Conservation (phyloP, 768 basidiomycete genomes). For the Lepiota venenata region DNA sequence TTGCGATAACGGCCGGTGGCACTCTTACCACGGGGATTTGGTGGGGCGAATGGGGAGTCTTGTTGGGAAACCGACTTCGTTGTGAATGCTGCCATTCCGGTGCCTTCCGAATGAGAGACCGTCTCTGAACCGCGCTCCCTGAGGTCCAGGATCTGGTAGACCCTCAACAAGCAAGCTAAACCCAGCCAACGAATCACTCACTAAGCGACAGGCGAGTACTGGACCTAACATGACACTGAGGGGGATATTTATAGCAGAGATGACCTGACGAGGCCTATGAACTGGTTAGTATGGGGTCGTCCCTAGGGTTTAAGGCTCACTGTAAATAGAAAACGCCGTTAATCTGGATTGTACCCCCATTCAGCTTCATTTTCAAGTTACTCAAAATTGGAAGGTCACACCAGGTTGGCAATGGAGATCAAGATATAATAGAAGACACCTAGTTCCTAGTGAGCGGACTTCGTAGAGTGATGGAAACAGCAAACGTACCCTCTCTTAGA, state of each 20-base stretch:
- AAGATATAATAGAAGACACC: constrained; percentile 84
- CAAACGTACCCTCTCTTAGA: constrained; percentile 63
- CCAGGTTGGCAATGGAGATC: constrained; percentile 83
- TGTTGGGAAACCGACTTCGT: constrained; percentile 59
- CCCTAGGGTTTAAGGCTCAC: constrained; percentile 32
- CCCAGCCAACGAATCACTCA: constrained; percentile 24
- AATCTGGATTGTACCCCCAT: constrained; percentile 33
- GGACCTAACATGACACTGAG: constrained; percentile 83
- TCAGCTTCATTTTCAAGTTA: not conserved
- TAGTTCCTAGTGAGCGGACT: constrained; percentile 19
- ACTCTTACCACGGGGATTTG: constrained; percentile 42
- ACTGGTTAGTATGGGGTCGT: constrained; percentile 7
- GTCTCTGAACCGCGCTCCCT: constrained; percentile 81
- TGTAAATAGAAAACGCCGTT: constrained; percentile 88
- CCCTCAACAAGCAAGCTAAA: constrained; percentile 6
- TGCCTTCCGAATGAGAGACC: constrained; percentile 70
- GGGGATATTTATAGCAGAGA: constrained; percentile 82
- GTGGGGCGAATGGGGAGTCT: constrained; percentile 52
- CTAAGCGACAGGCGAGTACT: constrained; percentile 74
- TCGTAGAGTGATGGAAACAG: not conserved
- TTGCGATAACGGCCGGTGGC: constrained; percentile 32
- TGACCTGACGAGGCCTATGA: constrained; percentile 71
- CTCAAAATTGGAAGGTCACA: constrained; percentile 17
- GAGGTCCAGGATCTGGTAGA: constrained; percentile 67
- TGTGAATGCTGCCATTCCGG: constrained; percentile 62